These are phyloP conservation scores for Nemophila menziesii DNA, from an alignment of 257 asterid species.

Conservation along the genomic window DNA sequence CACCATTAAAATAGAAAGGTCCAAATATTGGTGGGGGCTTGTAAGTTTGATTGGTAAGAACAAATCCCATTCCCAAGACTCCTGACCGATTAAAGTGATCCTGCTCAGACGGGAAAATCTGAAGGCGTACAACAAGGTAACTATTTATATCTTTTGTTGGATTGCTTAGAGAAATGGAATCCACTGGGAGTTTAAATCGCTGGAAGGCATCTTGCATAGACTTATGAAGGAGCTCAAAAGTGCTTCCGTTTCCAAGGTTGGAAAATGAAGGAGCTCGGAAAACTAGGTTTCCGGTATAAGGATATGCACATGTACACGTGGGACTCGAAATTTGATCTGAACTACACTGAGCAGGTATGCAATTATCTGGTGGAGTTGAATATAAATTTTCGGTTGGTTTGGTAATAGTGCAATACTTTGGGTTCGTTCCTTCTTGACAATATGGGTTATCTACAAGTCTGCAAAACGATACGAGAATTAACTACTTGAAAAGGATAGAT, in stretches of 20 bases:
- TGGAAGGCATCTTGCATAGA: conserved; percentile 30
- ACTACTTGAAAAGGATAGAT: background rate
- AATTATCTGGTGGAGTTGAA: conserved; percentile 40
- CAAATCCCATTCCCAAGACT: conserved; percentile 42
- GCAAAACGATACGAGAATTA: conserved; percentile 9
- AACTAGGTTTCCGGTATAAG: conserved; percentile 51
- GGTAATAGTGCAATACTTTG: conserved; percentile 32
- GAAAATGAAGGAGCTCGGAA: conserved; percentile 79
- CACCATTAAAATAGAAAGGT: conserved; percentile 45
- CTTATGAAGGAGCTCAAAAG: conserved; percentile 24
- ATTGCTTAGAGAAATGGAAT: conserved; percentile 52
- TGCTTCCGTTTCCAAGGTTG: conserved; percentile 33
- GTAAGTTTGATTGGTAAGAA: conserved; percentile 66
- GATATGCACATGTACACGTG: conserved; percentile 56
- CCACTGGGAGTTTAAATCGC: conserved; percentile 44
- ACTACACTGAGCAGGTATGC: conserved; percentile 31
- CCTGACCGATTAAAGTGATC: conserved; percentile 46
- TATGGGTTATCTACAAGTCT: conserved; percentile 56
- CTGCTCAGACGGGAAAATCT: conserved; percentile 50
- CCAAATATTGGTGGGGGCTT: conserved; percentile 62
- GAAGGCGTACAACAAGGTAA: conserved; percentile 43
- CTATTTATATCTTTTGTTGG: conserved; percentile 34
- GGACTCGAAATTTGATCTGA: conserved; percentile 44
- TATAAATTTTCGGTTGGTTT: conserved; percentile 22
- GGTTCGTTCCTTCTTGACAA: conserved; percentile 27